Base-by-base conservation (phyloP, 176 grass and related monocot species). In the Carex cristatella region DNA sequence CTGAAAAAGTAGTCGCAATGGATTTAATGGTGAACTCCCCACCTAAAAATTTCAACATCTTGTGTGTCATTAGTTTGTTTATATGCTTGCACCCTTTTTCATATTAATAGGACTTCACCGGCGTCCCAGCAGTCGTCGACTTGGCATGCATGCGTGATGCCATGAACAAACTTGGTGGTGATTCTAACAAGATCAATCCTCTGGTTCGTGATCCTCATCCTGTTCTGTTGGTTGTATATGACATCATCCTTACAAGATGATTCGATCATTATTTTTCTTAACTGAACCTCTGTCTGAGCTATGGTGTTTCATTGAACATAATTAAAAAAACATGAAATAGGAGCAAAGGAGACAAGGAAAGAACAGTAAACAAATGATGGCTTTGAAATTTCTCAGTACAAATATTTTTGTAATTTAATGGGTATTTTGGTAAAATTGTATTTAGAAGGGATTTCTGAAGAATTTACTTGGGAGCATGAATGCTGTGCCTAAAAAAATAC, bases 71-170 rank as follows among this genome's bases (percentile, higher is more conserved):
- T 16, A 40, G 42, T 33, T 31, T 80, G 28, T 65, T 83, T 32
- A 69, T 31, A 55, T 13, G 15, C 81, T 78, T 89, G 30, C 85
- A 82, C 35, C 85, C 64, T 8, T 60, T 40, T 15, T 62, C 37
- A 58, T 58, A 63, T 79, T 65, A 80, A 15, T 71, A 94, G 95
- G 95, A 97, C 67, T 94, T 94, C 68, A 97, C 95, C 83, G 95
- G 95, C 51, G 95, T 94, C 27, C 95, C 95, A 81, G 95, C 92
- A 44, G 95, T 97, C 65, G 95, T 97, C 65, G 95, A 97, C 90
- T 92, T 97, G 80, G 95, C 95, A 83, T 94, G 92, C 16, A 97
- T 97, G 92, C 90, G 95, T 35, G 95, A 97, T 86, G 95, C 92
- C 1, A 97, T 97, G 91, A 92, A 92, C 46, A 94, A 90, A 77